Base-by-base conservation (phyloP, 768 basidiomycete genomes). In the Rhodotorula taiwanensis region DNA sequence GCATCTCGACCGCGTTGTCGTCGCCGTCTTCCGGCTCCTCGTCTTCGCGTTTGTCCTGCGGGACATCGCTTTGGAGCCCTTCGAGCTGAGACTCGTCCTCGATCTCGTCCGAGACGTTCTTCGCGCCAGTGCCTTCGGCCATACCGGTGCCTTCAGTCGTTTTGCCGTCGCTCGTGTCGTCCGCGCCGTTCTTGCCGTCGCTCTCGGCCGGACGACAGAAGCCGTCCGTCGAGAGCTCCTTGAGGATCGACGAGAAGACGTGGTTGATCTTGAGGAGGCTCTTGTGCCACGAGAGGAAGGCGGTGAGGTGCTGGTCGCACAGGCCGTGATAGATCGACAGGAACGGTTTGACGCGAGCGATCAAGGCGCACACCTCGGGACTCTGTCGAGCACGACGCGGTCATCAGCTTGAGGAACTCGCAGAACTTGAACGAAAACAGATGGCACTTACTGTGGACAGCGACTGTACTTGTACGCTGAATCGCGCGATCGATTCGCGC, bases 31-130 rank as follows among this genome's bases (percentile, higher is more conserved):
- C 76, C 21, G 75, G 76, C 4, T 74, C 76, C 30, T 81, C 80
- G 18, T 67, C 63, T 27, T 67, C 63, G 28, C 61, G 51, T 56
- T 67, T 53, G 25, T 88, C 85, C 43, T 66, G 64, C 21, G 66
- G 60, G 21, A 76, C 66, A 49, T 79, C 79, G 20, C 83, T 87
- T 73, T 85, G 82, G 28, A 98, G 79, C 0, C 95, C 95, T 72
- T 99, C 95, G 11, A 98, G 88, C 71, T 99, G 94, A 71, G 88
- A 87, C 76, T 98, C 92, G 60, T 97, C 92, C 72, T 93, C 86
- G 56, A 98, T 92, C 73, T 97, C 88, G 71, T 91, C 86, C 79
- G 88, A 91, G 60, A 92, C 86, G 71, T 97, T 87, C 74, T 94
- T 83, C 34, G 79, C 78, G 0, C 95, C 95, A 4, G 81, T 79